phyloP scores from a whole-genome alignment of 2,329 filamentous ascomycete species.

The Gremmenia infestans region DNA sequence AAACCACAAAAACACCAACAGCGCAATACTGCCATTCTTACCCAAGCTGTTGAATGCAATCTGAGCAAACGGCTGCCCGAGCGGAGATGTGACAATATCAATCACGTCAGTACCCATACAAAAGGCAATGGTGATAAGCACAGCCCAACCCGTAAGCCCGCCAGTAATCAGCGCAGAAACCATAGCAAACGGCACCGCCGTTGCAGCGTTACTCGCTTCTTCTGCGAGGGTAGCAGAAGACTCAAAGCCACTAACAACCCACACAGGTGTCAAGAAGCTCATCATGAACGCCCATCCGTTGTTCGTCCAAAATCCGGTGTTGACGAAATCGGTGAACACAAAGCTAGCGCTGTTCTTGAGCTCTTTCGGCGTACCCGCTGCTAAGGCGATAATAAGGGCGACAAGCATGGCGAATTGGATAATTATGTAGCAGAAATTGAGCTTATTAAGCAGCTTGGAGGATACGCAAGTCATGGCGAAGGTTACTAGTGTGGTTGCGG shows the following conservation, averaged over 20 bases:
- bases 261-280: constrained; percentile 29
- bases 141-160: constrained; percentile 45
- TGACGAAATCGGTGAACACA: constrained; percentile 28
- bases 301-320: constrained; percentile 29
- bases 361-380: constrained; percentile 26
- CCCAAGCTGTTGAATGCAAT: constrained; percentile 55
- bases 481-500: constrained; percentile 26
- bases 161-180: constrained; percentile 27
- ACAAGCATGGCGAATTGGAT: constrained; percentile 30
- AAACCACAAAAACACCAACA: constrained; percentile 29
- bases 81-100: constrained; percentile 41
- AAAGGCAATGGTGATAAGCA: constrained; percentile 54
- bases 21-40: constrained; percentile 42
- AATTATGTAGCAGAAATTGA: constrained; percentile 29
- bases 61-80: constrained; percentile 50
- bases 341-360: constrained; percentile 26
- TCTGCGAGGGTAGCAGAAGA: constrained; percentile 30
- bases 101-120: constrained; percentile 46
- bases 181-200: constrained; percentile 32
- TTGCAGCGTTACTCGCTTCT: constrained; percentile 29
- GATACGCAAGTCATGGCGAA: constrained; percentile 31
- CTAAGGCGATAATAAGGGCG: constrained; percentile 26
- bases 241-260: constrained; percentile 32
- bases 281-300: constrained; percentile 32
- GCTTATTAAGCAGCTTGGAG: constrained; percentile 23